Conservation (phyloP, 2,329 filamentous ascomycete genomes). For the Penicillium griseofulvum region DNA sequence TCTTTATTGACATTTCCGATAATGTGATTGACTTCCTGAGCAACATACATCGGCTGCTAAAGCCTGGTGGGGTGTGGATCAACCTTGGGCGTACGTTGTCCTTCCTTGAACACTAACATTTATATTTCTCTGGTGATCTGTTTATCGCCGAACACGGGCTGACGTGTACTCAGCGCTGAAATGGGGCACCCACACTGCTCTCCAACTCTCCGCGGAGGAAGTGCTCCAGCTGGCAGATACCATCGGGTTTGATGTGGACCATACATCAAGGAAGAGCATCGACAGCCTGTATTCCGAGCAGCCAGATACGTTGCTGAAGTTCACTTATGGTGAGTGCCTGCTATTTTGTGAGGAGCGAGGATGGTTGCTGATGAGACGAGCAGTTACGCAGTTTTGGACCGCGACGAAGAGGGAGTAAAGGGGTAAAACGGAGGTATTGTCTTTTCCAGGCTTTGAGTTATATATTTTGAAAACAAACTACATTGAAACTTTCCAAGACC, state of each 20-base stretch:
- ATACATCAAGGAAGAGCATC: neutral
- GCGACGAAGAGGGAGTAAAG: neutral
- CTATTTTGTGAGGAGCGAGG: neutral
- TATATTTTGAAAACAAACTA: too few species aligned
- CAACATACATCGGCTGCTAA: neutral
- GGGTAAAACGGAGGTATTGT: too few species aligned
- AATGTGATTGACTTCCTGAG: conserved; percentile 1
- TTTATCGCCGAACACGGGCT: neutral
- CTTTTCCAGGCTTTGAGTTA: too few species aligned
- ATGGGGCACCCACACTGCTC: neutral
- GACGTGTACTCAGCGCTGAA: neutral
- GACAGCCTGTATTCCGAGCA: neutral
- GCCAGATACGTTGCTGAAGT: conserved; percentile 3
- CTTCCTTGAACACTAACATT: neutral
- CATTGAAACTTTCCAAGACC: too few species aligned
- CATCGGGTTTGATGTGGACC: neutral
- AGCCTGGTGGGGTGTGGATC: conserved; percentile 1
- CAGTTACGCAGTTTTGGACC: neutral
- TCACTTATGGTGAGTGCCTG: neutral
- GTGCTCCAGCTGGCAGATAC: neutral
- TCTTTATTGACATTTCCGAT: neutral
- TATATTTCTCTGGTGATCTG: neutral
- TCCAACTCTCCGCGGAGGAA: neutral
- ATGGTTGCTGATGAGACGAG: neutral
- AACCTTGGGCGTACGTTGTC: neutral